Evolutionary conservation across 1,284 basidiomycete genomes (phyloP).

Genomic region (Fomitopsis schrenkii): DNA sequence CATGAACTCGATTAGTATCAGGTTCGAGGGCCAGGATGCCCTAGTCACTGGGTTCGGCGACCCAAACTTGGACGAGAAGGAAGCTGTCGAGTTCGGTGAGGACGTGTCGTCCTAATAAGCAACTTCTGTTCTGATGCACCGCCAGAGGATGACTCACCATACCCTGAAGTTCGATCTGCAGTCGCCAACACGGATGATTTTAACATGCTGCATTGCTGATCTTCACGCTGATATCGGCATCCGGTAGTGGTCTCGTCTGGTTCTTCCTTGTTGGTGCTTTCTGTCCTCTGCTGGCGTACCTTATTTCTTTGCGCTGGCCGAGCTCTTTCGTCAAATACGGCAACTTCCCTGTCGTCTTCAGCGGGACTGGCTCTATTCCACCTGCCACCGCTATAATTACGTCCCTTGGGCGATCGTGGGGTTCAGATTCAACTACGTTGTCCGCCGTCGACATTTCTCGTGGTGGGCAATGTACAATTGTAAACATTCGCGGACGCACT

Average conservation of each 20-base stretch:
- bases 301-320: constrained; percentile 39
- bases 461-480: constrained; percentile 55
- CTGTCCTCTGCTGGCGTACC: constrained; percentile 38
- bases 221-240: neutral
- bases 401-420: constrained; percentile 47
- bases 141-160: constrained; percentile 49
- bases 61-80: constrained; percentile 35
- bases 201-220: constrained; percentile 37
- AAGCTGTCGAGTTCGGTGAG: constrained; percentile 24
- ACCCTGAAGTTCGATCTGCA: constrained; percentile 62
- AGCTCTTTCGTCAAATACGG: constrained; percentile 41
- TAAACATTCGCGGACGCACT: constrained; percentile 11
- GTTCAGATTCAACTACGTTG: constrained; percentile 52
- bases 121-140: neutral
- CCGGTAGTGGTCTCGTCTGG: constrained; percentile 35
- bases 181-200: constrained; percentile 65
- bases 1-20: neutral
- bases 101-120: neutral
- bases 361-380: constrained; percentile 49
- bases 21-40: constrained; percentile 12
- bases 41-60: constrained; percentile 50
- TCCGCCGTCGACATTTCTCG: constrained; percentile 43
- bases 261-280: constrained; percentile 56
- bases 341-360: constrained; percentile 53
- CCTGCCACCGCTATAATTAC: constrained; percentile 43